Conservation (phyloP, 148 eudicot genomes). For the Chenopodium berlandieri region DNA sequence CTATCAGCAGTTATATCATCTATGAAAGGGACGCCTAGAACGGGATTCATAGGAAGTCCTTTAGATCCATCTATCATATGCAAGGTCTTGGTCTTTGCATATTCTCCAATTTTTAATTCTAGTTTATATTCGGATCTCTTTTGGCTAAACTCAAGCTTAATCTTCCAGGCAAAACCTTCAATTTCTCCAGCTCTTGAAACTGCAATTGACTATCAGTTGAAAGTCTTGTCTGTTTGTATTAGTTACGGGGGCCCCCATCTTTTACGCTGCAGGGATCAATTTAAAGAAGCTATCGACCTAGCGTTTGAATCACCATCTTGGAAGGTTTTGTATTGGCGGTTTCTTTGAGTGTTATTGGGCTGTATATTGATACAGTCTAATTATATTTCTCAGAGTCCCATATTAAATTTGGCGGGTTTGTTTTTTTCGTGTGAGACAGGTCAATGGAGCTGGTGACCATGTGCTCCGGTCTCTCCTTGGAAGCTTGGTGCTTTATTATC, state of each 20-base stretch:
- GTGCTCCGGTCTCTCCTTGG: conserved; percentile 92
- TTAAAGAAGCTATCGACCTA: conserved; percentile 68
- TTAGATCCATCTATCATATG: conserved; percentile 38
- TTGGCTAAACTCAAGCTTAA: conserved; percentile 6
- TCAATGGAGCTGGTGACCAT: conserved; percentile 95
- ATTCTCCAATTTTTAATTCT: neutral
- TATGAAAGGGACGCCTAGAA: conserved; percentile 71
- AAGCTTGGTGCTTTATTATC: conserved; percentile 88
- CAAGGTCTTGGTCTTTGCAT: conserved; percentile 40
- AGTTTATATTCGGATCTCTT: conserved; percentile 2
- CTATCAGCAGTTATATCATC: conserved; percentile 66
- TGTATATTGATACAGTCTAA: neutral
- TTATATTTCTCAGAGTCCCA: neutral
- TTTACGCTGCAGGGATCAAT: conserved; percentile 60
- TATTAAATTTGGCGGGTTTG: conserved; percentile 4
- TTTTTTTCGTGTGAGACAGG: conserved; percentile 46
- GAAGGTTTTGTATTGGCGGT: conserved; percentile 60
- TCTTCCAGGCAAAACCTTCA: conserved; percentile 56
- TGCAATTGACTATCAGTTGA: conserved; percentile 82
- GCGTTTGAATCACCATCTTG: conserved; percentile 97
- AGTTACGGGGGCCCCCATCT: conserved; percentile 86
- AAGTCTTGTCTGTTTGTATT: conserved; percentile 84
- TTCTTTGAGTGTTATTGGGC: conserved; percentile 5
- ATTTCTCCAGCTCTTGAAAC: conserved; percentile 95
- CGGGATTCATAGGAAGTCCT: conserved; percentile 70